Percentiles rank a stretch among this genome's conserved stretches.
Evolutionary conservation across 805 yeast genomes (phyloP).

Genomic region (Dipodascus albidus): DNA sequence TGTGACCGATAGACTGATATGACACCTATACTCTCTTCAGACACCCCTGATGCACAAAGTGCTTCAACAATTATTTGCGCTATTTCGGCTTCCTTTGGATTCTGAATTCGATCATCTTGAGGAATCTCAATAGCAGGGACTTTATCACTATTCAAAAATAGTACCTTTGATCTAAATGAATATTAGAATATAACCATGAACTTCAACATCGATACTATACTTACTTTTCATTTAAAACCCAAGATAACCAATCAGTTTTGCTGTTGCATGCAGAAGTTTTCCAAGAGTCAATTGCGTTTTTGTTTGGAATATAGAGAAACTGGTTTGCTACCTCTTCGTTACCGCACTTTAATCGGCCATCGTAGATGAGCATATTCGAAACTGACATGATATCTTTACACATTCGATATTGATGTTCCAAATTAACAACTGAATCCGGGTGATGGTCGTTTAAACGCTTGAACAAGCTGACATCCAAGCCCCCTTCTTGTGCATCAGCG

Average conservation of each 20-base stretch:
- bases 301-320: conserved; percentile 36
- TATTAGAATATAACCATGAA: background rate
- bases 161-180: conserved; percentile 29
- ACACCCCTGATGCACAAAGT: conserved; percentile 48
- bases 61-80: conserved; percentile 51
- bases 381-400: conserved; percentile 76
- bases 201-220: conserved; percentile 1
- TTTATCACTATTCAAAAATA: conserved; percentile 71
- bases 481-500: conserved; percentile 50
- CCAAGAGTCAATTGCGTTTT: conserved; percentile 14
- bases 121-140: conserved; percentile 45
- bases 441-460: conserved; percentile 57
- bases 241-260: conserved; percentile 40
- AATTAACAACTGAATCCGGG: conserved; percentile 65
- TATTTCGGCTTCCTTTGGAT: conserved; percentile 59
- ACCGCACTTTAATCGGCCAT: conserved; percentile 70
- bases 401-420: conserved; percentile 87
- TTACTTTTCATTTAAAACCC: conserved; percentile 40
- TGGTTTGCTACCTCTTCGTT: conserved; percentile 49
- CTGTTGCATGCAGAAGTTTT: background rate
- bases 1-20: conserved; percentile 88
- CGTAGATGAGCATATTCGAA: conserved; percentile 69
- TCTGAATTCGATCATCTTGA: conserved; percentile 59
- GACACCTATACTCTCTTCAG: conserved; percentile 56
- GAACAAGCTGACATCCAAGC: conserved; percentile 68